Conservation (phyloP, 768 basidiomycete genomes). For the Scleroderma citrinum region DNA sequence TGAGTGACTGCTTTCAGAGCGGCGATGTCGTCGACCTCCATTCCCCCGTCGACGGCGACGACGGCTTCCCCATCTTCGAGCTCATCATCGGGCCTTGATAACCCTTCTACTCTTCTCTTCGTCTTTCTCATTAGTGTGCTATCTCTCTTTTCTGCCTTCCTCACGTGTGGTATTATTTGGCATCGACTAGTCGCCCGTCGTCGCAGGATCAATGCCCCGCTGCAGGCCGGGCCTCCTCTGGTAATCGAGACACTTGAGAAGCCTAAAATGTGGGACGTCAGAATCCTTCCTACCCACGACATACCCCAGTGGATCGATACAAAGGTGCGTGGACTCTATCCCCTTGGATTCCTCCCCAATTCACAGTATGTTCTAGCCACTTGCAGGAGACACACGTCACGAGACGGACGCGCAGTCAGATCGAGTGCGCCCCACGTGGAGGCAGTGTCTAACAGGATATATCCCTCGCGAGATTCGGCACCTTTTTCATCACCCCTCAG, state of each 20-base stretch:
- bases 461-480: conserved; percentile 24
- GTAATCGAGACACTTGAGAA: conserved; percentile 5
- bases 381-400: conserved; percentile 12
- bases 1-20: conserved; percentile 18
- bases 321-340: conserved; percentile 17
- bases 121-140: conserved; percentile 29
- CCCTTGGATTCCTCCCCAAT: conserved; percentile 10
- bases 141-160: conserved; percentile 26
- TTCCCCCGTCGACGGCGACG: conserved; percentile 4
- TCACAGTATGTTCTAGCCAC: conserved; percentile 14
- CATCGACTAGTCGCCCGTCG: conserved; percentile 28
- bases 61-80: background rate
- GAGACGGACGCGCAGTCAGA: background rate
- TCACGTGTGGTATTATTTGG: conserved; percentile 25
- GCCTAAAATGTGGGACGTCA: conserved; percentile 22
- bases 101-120: conserved; percentile 24
- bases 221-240: conserved; percentile 1
- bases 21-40: conserved; percentile 6
- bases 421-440: conserved; percentile 17
- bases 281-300: conserved; percentile 6
- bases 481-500: conserved; percentile 19
- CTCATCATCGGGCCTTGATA: background rate
- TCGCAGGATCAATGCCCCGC: conserved; percentile 20
- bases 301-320: conserved; percentile 9
- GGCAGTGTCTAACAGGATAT: conserved; percentile 6